A percentile compares a stretch with the other conserved stretches of the same genome.
phyloP scores from a whole-genome alignment of 805 yeast species.

The Diddensiella santjacobensis region DNA sequence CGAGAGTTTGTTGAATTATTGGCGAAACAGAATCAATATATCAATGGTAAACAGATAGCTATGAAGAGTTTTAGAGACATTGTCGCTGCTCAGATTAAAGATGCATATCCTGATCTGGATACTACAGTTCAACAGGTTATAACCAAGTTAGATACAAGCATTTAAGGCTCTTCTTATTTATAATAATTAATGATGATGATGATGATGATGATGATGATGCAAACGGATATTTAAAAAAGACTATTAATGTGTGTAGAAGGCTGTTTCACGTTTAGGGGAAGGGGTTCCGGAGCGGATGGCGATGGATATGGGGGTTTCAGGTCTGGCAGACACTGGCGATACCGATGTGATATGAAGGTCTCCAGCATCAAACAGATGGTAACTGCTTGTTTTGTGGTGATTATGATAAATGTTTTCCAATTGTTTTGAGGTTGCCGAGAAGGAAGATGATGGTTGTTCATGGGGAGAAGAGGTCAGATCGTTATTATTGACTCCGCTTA shows the following conservation, averaged over 20 bases:
- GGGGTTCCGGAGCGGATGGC: slow-evolving; percentile 2
- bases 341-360: slow-evolving; percentile 19
- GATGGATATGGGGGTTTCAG: slow-evolving; percentile 1
- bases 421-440: slow-evolving; percentile 1
- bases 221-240: no score
- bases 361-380: slow-evolving; percentile 13
- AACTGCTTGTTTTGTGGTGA: slow-evolving; percentile 20
- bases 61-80: slow-evolving; percentile 58
- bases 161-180: no score
- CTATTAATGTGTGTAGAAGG: not conserved
- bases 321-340: slow-evolving; percentile 14
- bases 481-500: not conserved
- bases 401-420: slow-evolving; percentile 11
- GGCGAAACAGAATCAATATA: slow-evolving; percentile 80
- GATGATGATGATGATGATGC: no score
- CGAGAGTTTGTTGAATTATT: slow-evolving; percentile 94
- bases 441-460: not conserved
- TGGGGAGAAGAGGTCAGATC: not conserved
- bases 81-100: slow-evolving; percentile 62
- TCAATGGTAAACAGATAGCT: slow-evolving; percentile 80
- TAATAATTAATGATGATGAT: no score
- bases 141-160: slow-evolving; percentile 1
- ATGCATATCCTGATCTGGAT: slow-evolving; percentile 75
- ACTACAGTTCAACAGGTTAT: slow-evolving; percentile 49
- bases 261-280: slow-evolving; percentile 1